Base-by-base conservation (phyloP, 345 rosid species). In the Brassica juncea region DNA sequence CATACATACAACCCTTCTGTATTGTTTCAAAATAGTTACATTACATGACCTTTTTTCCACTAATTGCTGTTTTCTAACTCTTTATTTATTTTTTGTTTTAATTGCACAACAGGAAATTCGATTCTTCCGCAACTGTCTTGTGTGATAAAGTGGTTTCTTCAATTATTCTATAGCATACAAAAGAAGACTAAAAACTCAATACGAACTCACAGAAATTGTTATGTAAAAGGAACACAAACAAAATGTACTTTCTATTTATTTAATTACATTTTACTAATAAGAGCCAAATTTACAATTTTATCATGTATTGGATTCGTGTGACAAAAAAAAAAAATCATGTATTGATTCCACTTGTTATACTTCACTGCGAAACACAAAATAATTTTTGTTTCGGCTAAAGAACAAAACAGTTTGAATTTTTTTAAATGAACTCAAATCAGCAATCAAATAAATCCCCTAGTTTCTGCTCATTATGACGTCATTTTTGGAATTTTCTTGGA, bases 41-140 rank as follows among this genome's bases (percentile, higher is more conserved):
- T 34, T 34, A 35, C 30, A 28, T 28, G 3, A 2, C 31, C 0
- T 44, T 4, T 57, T 35, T 54, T 2, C 66, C 19, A 2, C 32
- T 35, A 54, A 34, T 15, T 25, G 5, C 58, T 58, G 5, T 58
- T 72, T 47, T 47, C 54, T 47, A 47, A 47, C 54, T 2, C 6
- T 14, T 47, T 12, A 12, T 2, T 14, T 47, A 19, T 5, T 47
- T 44, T 47, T 28, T 28, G 5, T 28, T 28, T 28, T 47, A 47
- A 32, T 66, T 69, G 61, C 39, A 44, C 31, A 76, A 79, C 97
- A 94, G 97, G 97, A 96, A 65, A 81, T 90, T 82, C 91, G 98
- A 55, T 91, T 91, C 86, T 94, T 92, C 74, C 85, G 94, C 81
- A 92, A 86, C 72, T 92, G 95, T 81, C 97, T 94, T 73, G 86